Evolutionary conservation across 2,329 filamentous ascomycete species (phyloP).

Genomic region (Colletotrichum sublineola): DNA sequence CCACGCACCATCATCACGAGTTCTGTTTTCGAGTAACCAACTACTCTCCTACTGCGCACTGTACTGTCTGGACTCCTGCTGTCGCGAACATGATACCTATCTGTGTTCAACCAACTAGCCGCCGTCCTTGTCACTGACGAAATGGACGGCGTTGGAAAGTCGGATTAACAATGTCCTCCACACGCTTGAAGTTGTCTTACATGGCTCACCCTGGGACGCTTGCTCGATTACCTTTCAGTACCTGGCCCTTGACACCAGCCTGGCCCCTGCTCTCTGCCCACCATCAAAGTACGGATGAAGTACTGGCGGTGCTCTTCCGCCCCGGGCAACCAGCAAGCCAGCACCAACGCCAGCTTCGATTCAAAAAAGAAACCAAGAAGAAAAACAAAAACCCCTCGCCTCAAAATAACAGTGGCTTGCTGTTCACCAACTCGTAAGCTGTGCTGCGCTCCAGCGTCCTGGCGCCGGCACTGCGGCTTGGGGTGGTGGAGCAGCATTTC

Average conservation of each 20-base stretch:
- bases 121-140: constrained; percentile 16
- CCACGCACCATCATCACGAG: neutral
- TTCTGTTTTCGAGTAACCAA: neutral
- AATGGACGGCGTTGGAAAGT: constrained; percentile 10
- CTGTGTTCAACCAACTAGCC: constrained; percentile 1
- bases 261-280: constrained; percentile 30
- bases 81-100: neutral
- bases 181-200: constrained; percentile 22
- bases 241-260: constrained; percentile 24
- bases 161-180: neutral
- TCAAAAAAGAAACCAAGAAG: neutral
- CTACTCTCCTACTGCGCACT: neutral
- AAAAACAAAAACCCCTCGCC: neutral
- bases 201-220: constrained; percentile 28
- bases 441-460: constrained; percentile 13
- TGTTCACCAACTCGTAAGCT: constrained; percentile 5
- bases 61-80: neutral
- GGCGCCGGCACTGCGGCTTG: constrained; percentile 36
- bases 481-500: constrained; percentile 24
- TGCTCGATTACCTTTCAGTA: constrained; percentile 29
- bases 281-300: constrained; percentile 29
- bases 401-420: constrained; percentile 3
- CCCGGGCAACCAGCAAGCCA: constrained; percentile 7
- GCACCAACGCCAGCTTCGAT: neutral
- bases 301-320: neutral